These are phyloP conservation scores for Exophiala alcalophila DNA, from an alignment of 2,329 filamentous ascomycete genomes.

Conservation along the genomic window DNA sequence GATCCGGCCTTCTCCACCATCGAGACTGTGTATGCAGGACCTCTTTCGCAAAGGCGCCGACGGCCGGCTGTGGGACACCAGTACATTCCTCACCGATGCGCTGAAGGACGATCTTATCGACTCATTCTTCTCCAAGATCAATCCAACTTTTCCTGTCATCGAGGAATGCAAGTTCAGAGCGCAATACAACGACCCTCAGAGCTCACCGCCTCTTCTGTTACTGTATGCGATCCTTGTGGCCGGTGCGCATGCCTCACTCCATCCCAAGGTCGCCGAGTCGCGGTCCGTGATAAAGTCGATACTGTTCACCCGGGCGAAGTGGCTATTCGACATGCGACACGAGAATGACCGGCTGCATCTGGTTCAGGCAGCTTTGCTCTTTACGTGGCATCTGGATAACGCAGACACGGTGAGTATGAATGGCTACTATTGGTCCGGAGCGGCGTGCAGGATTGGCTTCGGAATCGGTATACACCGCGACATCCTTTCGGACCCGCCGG, in stretches of 20 bases:
- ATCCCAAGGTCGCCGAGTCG: slow-evolving; percentile 34
- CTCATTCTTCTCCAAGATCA: slow-evolving; percentile 52
- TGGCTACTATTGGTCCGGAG: slow-evolving; percentile 53
- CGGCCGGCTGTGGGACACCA: too few relatives aligned
- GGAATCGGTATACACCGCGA: slow-evolving; percentile 55
- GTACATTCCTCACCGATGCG: slow-evolving; percentile 8
- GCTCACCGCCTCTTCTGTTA: slow-evolving; percentile 49
- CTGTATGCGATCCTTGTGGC: slow-evolving; percentile 53
- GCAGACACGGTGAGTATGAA: slow-evolving; percentile 56
- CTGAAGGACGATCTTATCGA: slow-evolving; percentile 45
- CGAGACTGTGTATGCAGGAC: too few relatives aligned
- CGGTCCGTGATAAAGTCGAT: slow-evolving; percentile 47
- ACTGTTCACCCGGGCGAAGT: slow-evolving; percentile 54
- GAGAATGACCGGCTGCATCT: slow-evolving; percentile 54
- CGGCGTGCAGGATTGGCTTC: slow-evolving; percentile 52
- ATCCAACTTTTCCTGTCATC: slow-evolving; percentile 53
- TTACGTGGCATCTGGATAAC: slow-evolving; percentile 57
- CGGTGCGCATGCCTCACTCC: slow-evolving; percentile 50
- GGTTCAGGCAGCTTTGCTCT: slow-evolving; percentile 54
- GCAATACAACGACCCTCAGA: slow-evolving; percentile 47
- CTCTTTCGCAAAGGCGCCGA: too few relatives aligned
- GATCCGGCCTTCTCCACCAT: too few relatives aligned
- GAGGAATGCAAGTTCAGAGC: slow-evolving; percentile 54
- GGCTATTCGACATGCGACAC: slow-evolving; percentile 52
- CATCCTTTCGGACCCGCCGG: slow-evolving; percentile 37